Percentiles rank a stretch among this genome's conserved stretches.
These are phyloP conservation scores for Pseudophaeomoniella oleicola DNA, from an alignment of 2,329 filamentous ascomycete species.

Conservation along the genomic window DNA sequence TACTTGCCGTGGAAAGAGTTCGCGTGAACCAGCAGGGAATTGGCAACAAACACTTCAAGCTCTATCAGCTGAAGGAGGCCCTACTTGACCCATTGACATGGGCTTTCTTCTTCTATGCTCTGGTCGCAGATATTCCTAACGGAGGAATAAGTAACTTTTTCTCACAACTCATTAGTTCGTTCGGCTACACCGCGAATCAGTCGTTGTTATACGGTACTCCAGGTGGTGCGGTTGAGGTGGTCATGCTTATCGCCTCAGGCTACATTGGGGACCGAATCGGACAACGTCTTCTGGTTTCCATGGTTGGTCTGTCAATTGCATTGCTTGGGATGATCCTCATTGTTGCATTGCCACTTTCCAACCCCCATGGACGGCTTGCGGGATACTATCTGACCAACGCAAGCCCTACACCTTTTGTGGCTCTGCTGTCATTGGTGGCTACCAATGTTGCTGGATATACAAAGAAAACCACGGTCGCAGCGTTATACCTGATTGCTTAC, in stretches of 20 bases:
- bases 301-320: constrained; percentile 17
- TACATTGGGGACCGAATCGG: constrained; percentile 41
- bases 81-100: constrained; percentile 43
- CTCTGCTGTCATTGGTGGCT: constrained; percentile 46
- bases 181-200: constrained; percentile 49
- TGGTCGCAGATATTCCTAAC: constrained; percentile 44
- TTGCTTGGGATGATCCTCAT: constrained; percentile 9
- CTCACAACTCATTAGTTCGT: constrained; percentile 42
- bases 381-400: constrained; percentile 53
- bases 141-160: constrained; percentile 48
- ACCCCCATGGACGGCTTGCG: constrained; percentile 43
- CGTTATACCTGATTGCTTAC: constrained; percentile 31
- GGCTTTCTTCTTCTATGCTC: constrained; percentile 44
- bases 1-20: constrained; percentile 56
- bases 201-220: constrained; percentile 52
- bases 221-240: constrained; percentile 49
- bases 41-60: constrained; percentile 54
- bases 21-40: constrained; percentile 63
- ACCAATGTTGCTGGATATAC: constrained; percentile 44
- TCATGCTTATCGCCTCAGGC: constrained; percentile 40
- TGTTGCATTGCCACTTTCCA: constrained; percentile 43
- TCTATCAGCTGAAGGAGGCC: constrained; percentile 49
- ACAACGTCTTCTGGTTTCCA: constrained; percentile 48
- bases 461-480: constrained; percentile 38
- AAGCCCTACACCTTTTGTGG: constrained; percentile 47